Base-by-base conservation (phyloP, 495 filamentous ascomycete species). In the Xylaria flabelliformis region DNA sequence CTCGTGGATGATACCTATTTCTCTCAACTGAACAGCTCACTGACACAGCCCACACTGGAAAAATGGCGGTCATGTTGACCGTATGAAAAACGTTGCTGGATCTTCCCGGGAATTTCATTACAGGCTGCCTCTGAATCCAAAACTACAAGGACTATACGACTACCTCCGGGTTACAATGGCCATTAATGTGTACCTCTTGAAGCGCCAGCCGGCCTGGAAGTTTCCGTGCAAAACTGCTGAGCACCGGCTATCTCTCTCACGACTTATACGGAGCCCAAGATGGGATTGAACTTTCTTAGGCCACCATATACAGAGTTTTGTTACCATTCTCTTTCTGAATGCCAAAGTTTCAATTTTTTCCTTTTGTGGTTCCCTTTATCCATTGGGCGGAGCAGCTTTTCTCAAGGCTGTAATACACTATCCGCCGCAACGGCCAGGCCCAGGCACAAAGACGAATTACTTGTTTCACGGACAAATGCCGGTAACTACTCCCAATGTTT, bases 1-100 rank as follows among this genome's bases (percentile, higher is more conserved):
- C 69, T 73, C 63, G 70, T 68, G 78, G 78, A 75, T 74, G 67
- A 72, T 21, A 29, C 10, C 42, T 32, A 39, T 58, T 41, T 32
- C 69, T 55, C 24, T 71, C 36, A 2, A 34, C 44, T 41, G 4
- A 64, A 10, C 55, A 63, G 55, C 56, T 73, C 55, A 73, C 65
- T 67, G 26, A 73, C 71, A 53, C 8, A 63, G 64, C 55, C 34
- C 19, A 67, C 56, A 69, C 39, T 73, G 51, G 53, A 71, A 21
- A 42, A 32, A 3, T 41, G 32, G 19, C 42, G 46, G 26, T 21
- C 50, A 41, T 64, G 56, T 41, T 39, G 32, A 7, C 34, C 19
- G 39, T 9, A 41, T 34, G 58, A 39, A 26, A 56, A 15, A 41
- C 64, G 26, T 53, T 56, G 56, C 59, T 44, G 69, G 69, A 64